phyloP scores from a whole-genome alignment of 306 rosid genomes.

The Cucurbita moschata region DNA sequence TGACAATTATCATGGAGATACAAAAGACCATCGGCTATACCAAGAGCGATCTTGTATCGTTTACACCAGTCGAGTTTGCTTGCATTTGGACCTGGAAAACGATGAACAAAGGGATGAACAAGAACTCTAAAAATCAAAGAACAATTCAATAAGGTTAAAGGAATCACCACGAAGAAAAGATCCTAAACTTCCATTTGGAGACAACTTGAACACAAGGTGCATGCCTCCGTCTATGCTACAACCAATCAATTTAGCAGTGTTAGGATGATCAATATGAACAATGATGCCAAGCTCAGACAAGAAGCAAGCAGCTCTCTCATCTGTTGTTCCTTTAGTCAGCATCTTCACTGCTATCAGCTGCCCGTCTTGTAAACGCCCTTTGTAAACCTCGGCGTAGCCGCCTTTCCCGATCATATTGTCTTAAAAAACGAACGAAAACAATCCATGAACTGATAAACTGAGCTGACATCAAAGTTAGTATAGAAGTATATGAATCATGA shows the following conservation, averaged over 20 bases:
- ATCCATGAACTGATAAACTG: neutral
- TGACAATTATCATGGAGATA: conserved; percentile 71
- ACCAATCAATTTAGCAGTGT: conserved; percentile 60
- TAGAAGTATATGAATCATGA: neutral
- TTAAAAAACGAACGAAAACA: conserved; percentile 14
- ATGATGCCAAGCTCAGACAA: conserved; percentile 60
- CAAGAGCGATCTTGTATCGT: conserved; percentile 52
- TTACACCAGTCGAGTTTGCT: conserved; percentile 44
- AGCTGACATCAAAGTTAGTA: neutral
- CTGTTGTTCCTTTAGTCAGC: conserved; percentile 38
- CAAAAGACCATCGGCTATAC: conserved; percentile 57
- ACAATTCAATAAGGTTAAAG: neutral
- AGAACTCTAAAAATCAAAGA: conserved; percentile 5
- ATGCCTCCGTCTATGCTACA: conserved; percentile 56
- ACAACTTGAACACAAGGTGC: conserved; percentile 56
- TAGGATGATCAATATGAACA: conserved; percentile 65
- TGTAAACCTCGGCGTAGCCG: conserved; percentile 62
- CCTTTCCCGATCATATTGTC: conserved; percentile 69
- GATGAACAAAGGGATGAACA: neutral
- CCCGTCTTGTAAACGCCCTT: conserved; percentile 49
- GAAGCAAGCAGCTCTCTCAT: conserved; percentile 45
- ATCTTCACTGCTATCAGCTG: conserved; percentile 56
- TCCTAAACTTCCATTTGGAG: conserved; percentile 61
- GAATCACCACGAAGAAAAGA: conserved; percentile 49
- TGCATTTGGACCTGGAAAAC: conserved; percentile 30